Base-by-base conservation (phyloP, 768 basidiomycete species). In the Epithele typhae region DNA sequence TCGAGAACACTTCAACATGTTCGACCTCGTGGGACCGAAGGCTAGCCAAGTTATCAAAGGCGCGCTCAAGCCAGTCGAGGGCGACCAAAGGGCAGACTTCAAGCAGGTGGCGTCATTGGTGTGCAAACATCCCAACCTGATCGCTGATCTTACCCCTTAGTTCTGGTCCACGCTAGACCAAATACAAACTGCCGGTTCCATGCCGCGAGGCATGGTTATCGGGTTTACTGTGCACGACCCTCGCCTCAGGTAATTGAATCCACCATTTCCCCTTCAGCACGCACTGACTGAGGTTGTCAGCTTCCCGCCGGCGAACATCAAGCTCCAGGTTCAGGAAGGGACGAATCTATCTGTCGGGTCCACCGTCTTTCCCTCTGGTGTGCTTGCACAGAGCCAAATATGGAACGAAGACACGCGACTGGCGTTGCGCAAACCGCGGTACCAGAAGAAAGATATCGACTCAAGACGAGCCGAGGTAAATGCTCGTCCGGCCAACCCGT, bases 21-120 rank as follows among this genome's bases (percentile, higher is more conserved):
- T 95, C 56, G 94, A 98, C 62, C 78, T 97, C 25, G 86, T 87
- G 72, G 95, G 95, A 3, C 90, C 90, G 3, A 87, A 68, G 55
- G 48, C 59, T 59, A 44, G 65, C 61, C 49, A 63, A 43, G 45
- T 61, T 10, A 63, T 87, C 41, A 80, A 77, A 56, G 84, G 84
- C 21, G 79, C 77, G 1, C 58, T 87, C 37, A 74, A 68, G 18
- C 78, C 78, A 6, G 68, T 72, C 11, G 59, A 66, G 4, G n/a
- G n/a, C n/a, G 66, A 70, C 5, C 75, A 82, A 3, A 68, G 79
- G 35, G 64, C 63, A 27, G 82, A 81, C 10, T 84, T 87, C 45
- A 73, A 69, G 46, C 72, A 81, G 73, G 87, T 85, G 40, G 23
- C 14, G 27, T 14, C 14, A 7, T 7, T 14, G 7, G 8, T 30